Percentiles rank a stretch among this genome's conserved stretches.
phyloP scores from a whole-genome alignment of 208 protist genomes.

The Acanthamoeba lenticulata region DNA sequence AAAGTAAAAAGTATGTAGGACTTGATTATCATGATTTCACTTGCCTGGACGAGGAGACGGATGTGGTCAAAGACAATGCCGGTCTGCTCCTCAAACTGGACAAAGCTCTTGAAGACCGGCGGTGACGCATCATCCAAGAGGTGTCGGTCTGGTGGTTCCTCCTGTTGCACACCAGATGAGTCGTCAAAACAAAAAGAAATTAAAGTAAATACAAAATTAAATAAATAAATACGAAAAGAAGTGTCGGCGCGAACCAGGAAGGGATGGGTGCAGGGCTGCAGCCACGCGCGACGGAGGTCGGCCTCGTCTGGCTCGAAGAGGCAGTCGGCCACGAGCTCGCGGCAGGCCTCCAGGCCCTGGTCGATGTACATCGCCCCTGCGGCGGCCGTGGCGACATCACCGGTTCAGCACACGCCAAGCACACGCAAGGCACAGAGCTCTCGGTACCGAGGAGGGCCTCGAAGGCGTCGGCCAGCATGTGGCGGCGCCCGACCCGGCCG shows the following conservation, averaged over 20 bases:
- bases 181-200: background rate
- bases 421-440: background rate
- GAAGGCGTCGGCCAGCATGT: slow-evolving; percentile 45
- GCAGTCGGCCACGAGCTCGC: background rate
- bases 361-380: slow-evolving; percentile 1
- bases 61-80: slow-evolving; percentile 22
- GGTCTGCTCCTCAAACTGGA: background rate
- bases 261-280: background rate
- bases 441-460: background rate
- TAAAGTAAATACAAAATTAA: background rate
- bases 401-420: background rate
- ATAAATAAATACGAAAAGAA: no score
- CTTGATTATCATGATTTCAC: background rate
- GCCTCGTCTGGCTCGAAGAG: background rate
- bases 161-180: background rate
- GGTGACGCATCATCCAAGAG: background rate
- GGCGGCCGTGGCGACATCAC: background rate
- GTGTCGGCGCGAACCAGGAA: background rate
- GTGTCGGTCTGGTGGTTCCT: background rate
- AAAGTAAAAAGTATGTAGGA: background rate
- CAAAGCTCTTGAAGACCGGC: background rate
- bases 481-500: background rate
- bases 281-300: background rate
- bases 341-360: slow-evolving; percentile 2
- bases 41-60: background rate